Percentiles rank a stretch among this genome's conserved stretches.
Conservation (phyloP, 768 basidiomycete species). For the Suillus decipiens region DNA sequence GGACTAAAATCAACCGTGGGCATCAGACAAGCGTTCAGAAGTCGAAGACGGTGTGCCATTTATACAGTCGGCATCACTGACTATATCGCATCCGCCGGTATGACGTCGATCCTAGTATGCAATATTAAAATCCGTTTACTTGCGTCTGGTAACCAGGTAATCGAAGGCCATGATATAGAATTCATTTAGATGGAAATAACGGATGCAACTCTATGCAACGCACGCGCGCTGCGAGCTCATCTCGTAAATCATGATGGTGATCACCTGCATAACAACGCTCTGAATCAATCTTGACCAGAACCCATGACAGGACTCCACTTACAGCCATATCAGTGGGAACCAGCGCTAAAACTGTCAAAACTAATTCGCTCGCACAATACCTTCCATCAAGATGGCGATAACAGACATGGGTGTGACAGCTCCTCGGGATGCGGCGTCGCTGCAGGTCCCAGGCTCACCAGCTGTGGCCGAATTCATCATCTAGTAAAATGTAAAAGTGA, state of each 20-base stretch:
- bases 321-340: constrained; percentile 4
- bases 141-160: background rate
- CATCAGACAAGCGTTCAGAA: background rate
- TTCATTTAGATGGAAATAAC: background rate
- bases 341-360: background rate
- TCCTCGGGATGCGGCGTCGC: background rate
- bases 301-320: background rate
- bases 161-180: background rate
- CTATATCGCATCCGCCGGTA: constrained; percentile 3
- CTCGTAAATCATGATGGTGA: too few relatives aligned
- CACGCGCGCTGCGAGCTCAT: background rate
- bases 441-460: background rate
- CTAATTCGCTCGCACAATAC: background rate
- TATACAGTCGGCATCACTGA: too few relatives aligned
- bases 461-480: background rate
- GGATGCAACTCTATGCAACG: background rate
- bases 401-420: background rate
- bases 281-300: background rate
- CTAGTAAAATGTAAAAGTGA: background rate
- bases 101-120: background rate
- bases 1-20: background rate
- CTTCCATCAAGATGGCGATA: background rate
- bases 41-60: background rate
- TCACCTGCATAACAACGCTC: background rate
- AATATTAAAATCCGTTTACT: constrained; percentile 1